Evolutionary conservation across 1,139 yeast species (phyloP).

Genomic region (Blastobotrys elegans): DNA sequence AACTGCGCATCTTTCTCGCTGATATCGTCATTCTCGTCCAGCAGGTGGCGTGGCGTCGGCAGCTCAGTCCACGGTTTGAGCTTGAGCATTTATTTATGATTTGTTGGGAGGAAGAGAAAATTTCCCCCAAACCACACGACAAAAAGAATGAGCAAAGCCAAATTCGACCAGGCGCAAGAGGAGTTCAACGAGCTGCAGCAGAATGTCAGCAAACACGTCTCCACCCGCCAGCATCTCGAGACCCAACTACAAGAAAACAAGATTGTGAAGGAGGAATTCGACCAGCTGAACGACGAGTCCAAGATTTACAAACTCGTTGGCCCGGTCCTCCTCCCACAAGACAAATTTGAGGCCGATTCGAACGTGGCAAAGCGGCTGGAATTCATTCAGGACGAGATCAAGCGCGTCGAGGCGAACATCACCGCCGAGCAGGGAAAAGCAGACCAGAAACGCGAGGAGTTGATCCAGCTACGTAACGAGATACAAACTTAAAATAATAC

Average conservation of each 20-base stretch:
- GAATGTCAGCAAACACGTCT: constrained; percentile 21
- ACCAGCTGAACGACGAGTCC: constrained; percentile 52
- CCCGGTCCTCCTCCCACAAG: constrained; percentile 87
- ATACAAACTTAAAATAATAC: constrained; percentile 17
- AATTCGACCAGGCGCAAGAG: constrained; percentile 27
- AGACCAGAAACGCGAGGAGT: constrained; percentile 34
- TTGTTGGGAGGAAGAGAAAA: neutral
- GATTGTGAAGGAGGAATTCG: constrained; percentile 82
- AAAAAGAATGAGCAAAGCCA: constrained; percentile 10
- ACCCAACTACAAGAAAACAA: constrained; percentile 81
- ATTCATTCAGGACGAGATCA: constrained; percentile 72
- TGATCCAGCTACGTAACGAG: constrained; percentile 27
- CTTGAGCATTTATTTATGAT: constrained; percentile 26
- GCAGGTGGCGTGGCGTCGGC: constrained; percentile 50
- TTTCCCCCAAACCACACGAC: neutral
- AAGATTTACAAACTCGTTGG: constrained; percentile 88
- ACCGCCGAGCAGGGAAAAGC: constrained; percentile 30
- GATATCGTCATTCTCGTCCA: constrained; percentile 44
- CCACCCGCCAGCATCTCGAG: constrained; percentile 55
- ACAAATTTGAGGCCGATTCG: constrained; percentile 67
- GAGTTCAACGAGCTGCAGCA: constrained; percentile 32
- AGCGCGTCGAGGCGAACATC: constrained; percentile 35
- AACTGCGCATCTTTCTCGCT: constrained; percentile 28
- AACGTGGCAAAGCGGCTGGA: constrained; percentile 87
- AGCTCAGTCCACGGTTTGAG: constrained; percentile 54